These are phyloP conservation scores for Lasiodiplodia sp. DNA, from an alignment of 2,329 filamentous ascomycete genomes.

Conservation along the genomic window DNA sequence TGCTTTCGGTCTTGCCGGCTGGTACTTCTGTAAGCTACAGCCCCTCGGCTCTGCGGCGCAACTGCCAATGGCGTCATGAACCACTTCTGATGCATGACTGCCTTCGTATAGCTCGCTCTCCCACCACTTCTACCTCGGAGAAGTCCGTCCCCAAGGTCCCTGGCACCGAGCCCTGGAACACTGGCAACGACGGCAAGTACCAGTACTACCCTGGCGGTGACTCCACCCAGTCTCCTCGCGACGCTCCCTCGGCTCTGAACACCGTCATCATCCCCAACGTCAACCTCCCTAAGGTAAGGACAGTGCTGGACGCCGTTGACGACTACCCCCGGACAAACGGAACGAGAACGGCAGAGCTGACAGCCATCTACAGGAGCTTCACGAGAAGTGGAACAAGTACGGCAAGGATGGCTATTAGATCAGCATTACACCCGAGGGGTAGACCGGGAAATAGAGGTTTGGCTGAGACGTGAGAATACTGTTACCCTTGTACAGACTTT, in stretches of 20 bases:
- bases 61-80: conserved; percentile 11
- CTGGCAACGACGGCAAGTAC: conserved; percentile 66
- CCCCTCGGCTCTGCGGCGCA: conserved; percentile 14
- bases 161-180: conserved; percentile 91
- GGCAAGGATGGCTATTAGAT: conserved; percentile 87
- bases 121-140: conserved; percentile 86
- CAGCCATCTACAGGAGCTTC: conserved; percentile 70
- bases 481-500: conserved; percentile 28
- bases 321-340: background rate
- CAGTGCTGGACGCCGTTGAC: background rate
- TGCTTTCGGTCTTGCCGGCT: conserved; percentile 86
- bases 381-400: conserved; percentile 99
- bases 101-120: conserved; percentile 72
- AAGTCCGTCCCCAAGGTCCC: conserved; percentile 75
- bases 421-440: background rate
- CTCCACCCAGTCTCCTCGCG: conserved; percentile 74
- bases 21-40: conserved; percentile 75
- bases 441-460: conserved; percentile 14
- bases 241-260: conserved; percentile 95
- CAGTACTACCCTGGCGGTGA: conserved; percentile 81
- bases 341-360: conserved; percentile 3
- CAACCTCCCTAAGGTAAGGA: conserved; percentile 75
- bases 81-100: background rate
- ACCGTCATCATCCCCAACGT: conserved; percentile 93
- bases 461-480: background rate